These are phyloP conservation scores for Mimosa pudica DNA, from an alignment of 306 rosid genomes.

Conservation along the genomic window DNA sequence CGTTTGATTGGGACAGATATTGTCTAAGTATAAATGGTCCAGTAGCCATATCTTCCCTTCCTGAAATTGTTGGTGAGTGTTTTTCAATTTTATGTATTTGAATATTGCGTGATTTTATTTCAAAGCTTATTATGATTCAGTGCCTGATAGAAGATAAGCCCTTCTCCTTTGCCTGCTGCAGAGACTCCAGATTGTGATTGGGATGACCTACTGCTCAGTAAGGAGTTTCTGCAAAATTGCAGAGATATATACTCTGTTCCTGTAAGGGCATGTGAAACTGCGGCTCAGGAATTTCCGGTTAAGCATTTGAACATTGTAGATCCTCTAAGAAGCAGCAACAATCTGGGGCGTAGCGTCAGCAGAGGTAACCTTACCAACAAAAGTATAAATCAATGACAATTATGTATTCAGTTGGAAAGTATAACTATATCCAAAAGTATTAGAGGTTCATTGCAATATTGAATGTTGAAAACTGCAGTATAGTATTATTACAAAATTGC, in stretches of 20 bases:
- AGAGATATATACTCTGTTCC: slow-evolving; percentile 50
- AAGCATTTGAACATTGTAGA: slow-evolving; percentile 68
- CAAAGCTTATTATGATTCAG: slow-evolving; percentile 20
- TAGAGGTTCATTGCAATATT: slow-evolving; percentile 24
- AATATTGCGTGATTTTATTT: slow-evolving; percentile 11
- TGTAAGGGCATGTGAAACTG: slow-evolving; percentile 33
- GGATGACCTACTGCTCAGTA: slow-evolving; percentile 46
- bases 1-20: slow-evolving; percentile 61
- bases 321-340: slow-evolving; percentile 68
- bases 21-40: slow-evolving; percentile 64
- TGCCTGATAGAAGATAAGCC: slow-evolving; percentile 21
- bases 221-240: slow-evolving; percentile 55
- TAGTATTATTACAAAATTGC: slow-evolving; percentile 2
- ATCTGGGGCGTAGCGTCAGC: slow-evolving; percentile 68
- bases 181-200: slow-evolving; percentile 45
- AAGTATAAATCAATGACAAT: slow-evolving; percentile 12
- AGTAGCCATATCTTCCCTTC: slow-evolving; percentile 49
- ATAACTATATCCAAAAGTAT: neutral
- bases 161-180: slow-evolving; percentile 37
- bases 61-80: slow-evolving; percentile 54
- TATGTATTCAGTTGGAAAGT: slow-evolving; percentile 17
- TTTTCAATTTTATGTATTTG: slow-evolving; percentile 25
- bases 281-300: slow-evolving; percentile 43
- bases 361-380: slow-evolving; percentile 48
- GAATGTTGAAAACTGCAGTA: slow-evolving; percentile 10